Percentiles rank a stretch among this genome's conserved stretches.
Conservation (phyloP, 1,139 yeast species). For the Candida glucosophila region DNA sequence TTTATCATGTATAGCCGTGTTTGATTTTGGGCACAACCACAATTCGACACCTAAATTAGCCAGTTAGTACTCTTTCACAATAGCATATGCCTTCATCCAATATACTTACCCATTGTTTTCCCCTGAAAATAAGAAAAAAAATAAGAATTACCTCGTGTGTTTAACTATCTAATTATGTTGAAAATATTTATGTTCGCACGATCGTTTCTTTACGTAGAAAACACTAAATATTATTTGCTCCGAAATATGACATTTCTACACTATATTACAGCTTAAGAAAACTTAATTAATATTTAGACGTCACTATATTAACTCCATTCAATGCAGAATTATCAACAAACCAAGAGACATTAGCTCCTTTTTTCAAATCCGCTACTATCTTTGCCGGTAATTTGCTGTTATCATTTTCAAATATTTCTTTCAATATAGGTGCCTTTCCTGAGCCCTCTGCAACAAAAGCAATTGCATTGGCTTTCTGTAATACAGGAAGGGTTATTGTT, state of each 20-base stretch:
- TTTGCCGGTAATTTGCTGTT: conserved; percentile 56
- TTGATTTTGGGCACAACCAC: conserved; percentile 68
- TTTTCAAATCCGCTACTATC: conserved; percentile 49
- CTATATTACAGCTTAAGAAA: neutral
- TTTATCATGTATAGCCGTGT: conserved; percentile 47
- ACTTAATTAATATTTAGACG: conserved; percentile 32
- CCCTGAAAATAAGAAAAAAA: too few relatives aligned
- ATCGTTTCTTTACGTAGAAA: too few relatives aligned
- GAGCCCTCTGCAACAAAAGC: conserved; percentile 89
- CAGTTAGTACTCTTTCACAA: too few relatives aligned
- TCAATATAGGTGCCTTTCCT: conserved; percentile 68
- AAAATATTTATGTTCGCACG: too few relatives aligned
- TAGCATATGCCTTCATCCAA: too few relatives aligned
- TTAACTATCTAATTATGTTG: too few relatives aligned
- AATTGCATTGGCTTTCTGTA: conserved; percentile 45
- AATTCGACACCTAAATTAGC: conserved; percentile 55
- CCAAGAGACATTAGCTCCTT: conserved; percentile 56
- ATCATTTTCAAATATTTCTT: conserved; percentile 56
- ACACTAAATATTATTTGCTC: too few relatives aligned
- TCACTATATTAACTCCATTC: conserved; percentile 46
- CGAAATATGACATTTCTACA: too few relatives aligned
- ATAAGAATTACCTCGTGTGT: too few relatives aligned
- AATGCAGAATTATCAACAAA: conserved; percentile 73
- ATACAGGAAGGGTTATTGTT: conserved; percentile 60
- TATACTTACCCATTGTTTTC: too few relatives aligned